Conservation (phyloP, 306 rosid genomes). For the Nissolia schottii region DNA sequence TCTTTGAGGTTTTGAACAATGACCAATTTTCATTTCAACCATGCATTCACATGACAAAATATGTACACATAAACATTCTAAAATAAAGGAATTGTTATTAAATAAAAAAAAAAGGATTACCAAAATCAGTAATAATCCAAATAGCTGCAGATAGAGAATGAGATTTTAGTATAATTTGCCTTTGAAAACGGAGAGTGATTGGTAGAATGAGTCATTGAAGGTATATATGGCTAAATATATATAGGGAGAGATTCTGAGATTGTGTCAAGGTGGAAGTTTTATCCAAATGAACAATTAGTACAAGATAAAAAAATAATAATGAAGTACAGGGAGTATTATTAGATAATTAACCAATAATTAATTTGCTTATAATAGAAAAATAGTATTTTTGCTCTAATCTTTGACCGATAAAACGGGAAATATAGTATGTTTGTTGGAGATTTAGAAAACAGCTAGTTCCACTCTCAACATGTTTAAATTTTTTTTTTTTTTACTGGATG, state of each 20-base stretch:
- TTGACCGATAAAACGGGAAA: no score
- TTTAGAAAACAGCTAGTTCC: no score
- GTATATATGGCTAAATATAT: conserved; percentile 3
- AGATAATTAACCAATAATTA: background rate
- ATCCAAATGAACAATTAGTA: conserved; percentile 41
- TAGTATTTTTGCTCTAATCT: background rate
- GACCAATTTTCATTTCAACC: no score
- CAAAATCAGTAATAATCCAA: conserved; percentile 11
- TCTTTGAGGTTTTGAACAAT: background rate
- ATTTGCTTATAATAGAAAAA: background rate
- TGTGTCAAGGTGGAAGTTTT: conserved; percentile 37
- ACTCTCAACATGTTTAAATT: no score
- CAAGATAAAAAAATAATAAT: background rate
- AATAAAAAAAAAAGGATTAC: background rate
- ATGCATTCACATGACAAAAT: background rate
- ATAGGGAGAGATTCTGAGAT: conserved; percentile 5
- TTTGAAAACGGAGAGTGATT: conserved; percentile 17
- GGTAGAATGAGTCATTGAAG: background rate
- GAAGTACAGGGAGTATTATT: no score
- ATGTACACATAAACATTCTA: background rate
- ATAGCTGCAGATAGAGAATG: conserved; percentile 17
- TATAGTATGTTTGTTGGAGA: background rate
- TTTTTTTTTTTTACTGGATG: no score
- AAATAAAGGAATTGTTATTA: no score
- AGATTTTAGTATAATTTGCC: conserved; percentile 8